Evolutionary conservation across 2,329 filamentous ascomycete species (phyloP).

Genomic region (Neonectria neomacrospora): DNA sequence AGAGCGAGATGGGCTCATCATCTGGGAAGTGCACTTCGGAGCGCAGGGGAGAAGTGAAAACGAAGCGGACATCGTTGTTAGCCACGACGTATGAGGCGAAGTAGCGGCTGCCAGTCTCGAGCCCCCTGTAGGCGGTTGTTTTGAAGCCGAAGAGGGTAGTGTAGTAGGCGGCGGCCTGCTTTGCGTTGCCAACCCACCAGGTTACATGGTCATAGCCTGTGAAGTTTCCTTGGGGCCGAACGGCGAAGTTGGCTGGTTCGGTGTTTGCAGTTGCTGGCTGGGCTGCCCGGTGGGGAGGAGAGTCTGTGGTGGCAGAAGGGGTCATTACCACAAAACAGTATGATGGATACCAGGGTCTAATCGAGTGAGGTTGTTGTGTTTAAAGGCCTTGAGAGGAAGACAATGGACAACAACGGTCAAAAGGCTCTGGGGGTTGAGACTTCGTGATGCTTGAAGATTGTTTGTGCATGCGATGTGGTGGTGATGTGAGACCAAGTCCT

Average conservation of each 20-base stretch:
- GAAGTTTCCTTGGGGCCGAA: constrained; percentile 69
- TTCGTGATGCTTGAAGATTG: not conserved
- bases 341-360: constrained; percentile 26
- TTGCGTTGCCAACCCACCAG: constrained; percentile 97
- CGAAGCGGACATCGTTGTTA: constrained; percentile 81
- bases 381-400: not conserved
- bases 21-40: constrained; percentile 64
- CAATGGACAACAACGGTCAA: not conserved
- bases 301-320: constrained; percentile 67
- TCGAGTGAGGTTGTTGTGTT: constrained; percentile 6
- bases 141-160: constrained; percentile 87
- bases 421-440: not conserved
- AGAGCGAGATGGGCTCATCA: constrained; percentile 69
- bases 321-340: constrained; percentile 59
- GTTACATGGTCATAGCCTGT: constrained; percentile 91
- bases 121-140: constrained; percentile 83
- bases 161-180: constrained; percentile 93
- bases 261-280: constrained; percentile 49
- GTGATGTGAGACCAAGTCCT: constrained; percentile 8
- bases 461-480: not conserved
- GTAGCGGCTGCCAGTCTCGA: constrained; percentile 86
- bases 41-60: constrained; percentile 84
- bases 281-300: constrained; percentile 57
- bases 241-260: constrained; percentile 61
- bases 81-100: constrained; percentile 86